Evolutionary conservation across 2,329 filamentous ascomycete genomes (phyloP), one percentile per base, ranked within the genome.

Genomic region (Periglandula ipomoeae): DNA sequence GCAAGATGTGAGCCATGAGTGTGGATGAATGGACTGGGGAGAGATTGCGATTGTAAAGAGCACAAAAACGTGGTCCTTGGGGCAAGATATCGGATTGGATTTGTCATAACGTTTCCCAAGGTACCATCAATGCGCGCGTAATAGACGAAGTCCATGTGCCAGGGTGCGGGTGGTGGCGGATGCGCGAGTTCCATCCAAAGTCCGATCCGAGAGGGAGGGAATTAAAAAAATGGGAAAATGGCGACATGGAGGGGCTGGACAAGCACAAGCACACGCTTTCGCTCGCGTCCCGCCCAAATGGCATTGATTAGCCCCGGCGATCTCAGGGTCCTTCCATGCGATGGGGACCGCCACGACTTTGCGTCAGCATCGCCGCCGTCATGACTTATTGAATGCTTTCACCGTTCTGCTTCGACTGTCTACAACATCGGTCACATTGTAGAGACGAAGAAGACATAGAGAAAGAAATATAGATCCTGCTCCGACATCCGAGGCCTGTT

Each of bases 331-430:
- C 22, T 20, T 13, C 5, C 17, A 17, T 10, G 22, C 22, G 44
- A 39, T 46, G 44, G 34, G 34, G 23, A 23, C 34, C 44, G 22
- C 35, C 22, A 39, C n/a, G 44, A 46, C 34, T 39, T 22, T 19
- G 22, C n/a, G n/a, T 17, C 30, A 32, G 37, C 46, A 42, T 47
- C 46, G 45, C n/a, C 24, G 17, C 20, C 30, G 30, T 46, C 34
- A 46, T 17, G 24, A 30, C 40, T 22, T 30, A 24, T 42, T 11
- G n/a, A n/a, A n/a, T n/a, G 39, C 11, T 17, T 26, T 20, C 27
- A 44, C 23, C 26, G 19, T 22, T 38, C n/a, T n/a, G n/a, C n/a
- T n/a, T n/a, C n/a, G n/a, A n/a, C n/a, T n/a, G n/a, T n/a, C n/a
- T n/a, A n/a, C n/a, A n/a, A n/a, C n/a, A n/a, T n/a, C n/a, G n/a